Percentiles rank a stretch among this genome's conserved stretches.
phyloP scores from a whole-genome alignment of 2,329 filamentous ascomycete species.

The Chrysoporthe puriensis region DNA sequence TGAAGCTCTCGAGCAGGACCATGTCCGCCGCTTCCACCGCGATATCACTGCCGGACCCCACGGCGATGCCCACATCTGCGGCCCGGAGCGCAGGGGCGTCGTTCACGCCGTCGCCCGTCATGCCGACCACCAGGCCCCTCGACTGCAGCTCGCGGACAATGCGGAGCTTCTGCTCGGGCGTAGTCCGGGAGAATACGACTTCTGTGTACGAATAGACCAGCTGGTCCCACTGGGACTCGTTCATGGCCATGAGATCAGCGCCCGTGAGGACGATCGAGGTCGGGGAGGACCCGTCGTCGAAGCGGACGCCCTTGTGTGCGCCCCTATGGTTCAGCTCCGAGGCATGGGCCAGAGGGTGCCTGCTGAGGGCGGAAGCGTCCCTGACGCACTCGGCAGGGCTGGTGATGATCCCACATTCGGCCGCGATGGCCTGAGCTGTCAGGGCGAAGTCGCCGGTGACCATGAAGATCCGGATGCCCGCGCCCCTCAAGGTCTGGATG shows the following conservation, averaged over 20 bases:
- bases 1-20: constrained; percentile 77
- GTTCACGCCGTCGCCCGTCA: constrained; percentile 88
- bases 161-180: constrained; percentile 77
- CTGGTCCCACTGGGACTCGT: constrained; percentile 69
- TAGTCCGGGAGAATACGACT: constrained; percentile 77
- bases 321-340: constrained; percentile 29
- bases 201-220: constrained; percentile 67
- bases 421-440: constrained; percentile 73
- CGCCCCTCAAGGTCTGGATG: constrained; percentile 67
- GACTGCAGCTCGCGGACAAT: constrained; percentile 77
- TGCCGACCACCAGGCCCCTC: constrained; percentile 70
- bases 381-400: constrained; percentile 54
- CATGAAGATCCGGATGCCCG: constrained; percentile 79
- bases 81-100: constrained; percentile 80
- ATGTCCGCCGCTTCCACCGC: constrained; percentile 82
- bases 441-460: constrained; percentile 79
- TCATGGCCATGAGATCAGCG: constrained; percentile 66
- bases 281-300: constrained; percentile 34
- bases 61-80: constrained; percentile 81
- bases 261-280: constrained; percentile 67
- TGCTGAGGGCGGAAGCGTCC: constrained; percentile 54
- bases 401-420: constrained; percentile 72
- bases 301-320: constrained; percentile 15
- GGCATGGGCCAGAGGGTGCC: constrained; percentile 32
- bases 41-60: constrained; percentile 80